phyloP scores from a whole-genome alignment of 768 basidiomycete genomes.

The Porpolomopsis calyptriformis region DNA sequence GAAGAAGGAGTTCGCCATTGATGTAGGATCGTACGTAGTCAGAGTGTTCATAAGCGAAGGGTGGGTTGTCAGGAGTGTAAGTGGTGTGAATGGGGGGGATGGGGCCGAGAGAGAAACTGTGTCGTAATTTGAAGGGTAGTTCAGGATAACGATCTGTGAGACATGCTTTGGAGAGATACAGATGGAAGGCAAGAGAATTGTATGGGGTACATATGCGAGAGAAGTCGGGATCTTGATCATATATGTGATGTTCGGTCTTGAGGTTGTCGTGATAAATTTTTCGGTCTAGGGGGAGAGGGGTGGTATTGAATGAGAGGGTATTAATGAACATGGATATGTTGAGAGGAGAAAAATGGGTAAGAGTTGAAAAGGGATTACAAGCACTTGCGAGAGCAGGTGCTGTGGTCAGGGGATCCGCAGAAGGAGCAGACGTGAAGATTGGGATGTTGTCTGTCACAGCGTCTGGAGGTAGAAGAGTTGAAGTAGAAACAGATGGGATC shows the following conservation, averaged over 20 bases:
- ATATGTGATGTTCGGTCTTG: background rate
- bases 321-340: background rate
- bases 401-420: slow-evolving; percentile 18
- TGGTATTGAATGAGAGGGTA: background rate
- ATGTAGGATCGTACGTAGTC: slow-evolving; percentile 11
- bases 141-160: slow-evolving; percentile 19
- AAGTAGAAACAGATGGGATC: slow-evolving; percentile 15
- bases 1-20: slow-evolving; percentile 5
- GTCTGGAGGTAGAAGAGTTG: slow-evolving; percentile 12
- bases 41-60: slow-evolving; percentile 6
- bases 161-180: slow-evolving; percentile 13
- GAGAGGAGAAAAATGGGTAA: slow-evolving; percentile 7
- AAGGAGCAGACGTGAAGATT: slow-evolving; percentile 22
- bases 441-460: slow-evolving; percentile 7
- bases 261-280: background rate
- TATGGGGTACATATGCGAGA: slow-evolving; percentile 22
- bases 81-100: slow-evolving; percentile 16
- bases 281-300: background rate
- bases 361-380: slow-evolving; percentile 4
- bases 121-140: slow-evolving; percentile 19
- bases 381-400: slow-evolving; percentile 14
- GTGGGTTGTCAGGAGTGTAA: slow-evolving; percentile 11
- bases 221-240: background rate
- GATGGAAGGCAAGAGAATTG: slow-evolving; percentile 18
- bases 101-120: slow-evolving; percentile 24